Base-by-base conservation (phyloP, 2,329 filamentous ascomycete genomes). In the Microcyclospora tardicrescens region DNA sequence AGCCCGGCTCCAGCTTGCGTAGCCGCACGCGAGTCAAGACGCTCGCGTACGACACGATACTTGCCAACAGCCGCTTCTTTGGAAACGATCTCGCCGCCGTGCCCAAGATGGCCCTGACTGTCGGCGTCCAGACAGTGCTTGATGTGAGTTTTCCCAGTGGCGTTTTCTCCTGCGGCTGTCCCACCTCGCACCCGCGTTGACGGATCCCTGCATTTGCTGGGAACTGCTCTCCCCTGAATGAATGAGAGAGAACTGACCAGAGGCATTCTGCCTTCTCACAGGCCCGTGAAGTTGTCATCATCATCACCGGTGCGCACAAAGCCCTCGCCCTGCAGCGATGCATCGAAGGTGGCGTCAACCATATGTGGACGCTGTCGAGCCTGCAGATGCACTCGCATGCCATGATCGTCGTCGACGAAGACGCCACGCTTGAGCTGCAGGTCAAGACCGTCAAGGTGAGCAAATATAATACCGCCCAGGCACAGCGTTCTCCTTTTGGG, bases 331-430 rank as follows among this genome's bases (percentile, higher is more conserved):
- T 93, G 45, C 81, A 87, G 59, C 80, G 77, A 52, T 86, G 81
- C 50, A 75, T 93, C 46, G 84, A 93, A 60, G 79, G 80, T 40
- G 81, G 80, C 24, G 74, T 93, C 44, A 89, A 86, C 59, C 84
- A 91, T 63, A 89, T 89, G 81, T 93, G 84, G 84, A 89, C 84
- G 1, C 70, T 91, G 6, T 89, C 83, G 8, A 77, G 76, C 39
- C 68, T 93, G 32, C 84, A 93, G 58, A 65, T 89, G 45, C 84
- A 91, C 59, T 79, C 77, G 3, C 80, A 87, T 52, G 79, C 84
- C 38, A 77, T 91, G 69, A 77, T 91, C 48, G 82, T 89, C 9
- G 82, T 81, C 34, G 84, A 93, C 52, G 82, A 89, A 52, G 83
- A 89, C 55, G 64, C 66, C 50, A 65, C 67, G 28, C 38, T 72